phyloP scores from a whole-genome alignment of 2,329 filamentous ascomycete genomes.

The Clarireedia homoeocarpa region DNA sequence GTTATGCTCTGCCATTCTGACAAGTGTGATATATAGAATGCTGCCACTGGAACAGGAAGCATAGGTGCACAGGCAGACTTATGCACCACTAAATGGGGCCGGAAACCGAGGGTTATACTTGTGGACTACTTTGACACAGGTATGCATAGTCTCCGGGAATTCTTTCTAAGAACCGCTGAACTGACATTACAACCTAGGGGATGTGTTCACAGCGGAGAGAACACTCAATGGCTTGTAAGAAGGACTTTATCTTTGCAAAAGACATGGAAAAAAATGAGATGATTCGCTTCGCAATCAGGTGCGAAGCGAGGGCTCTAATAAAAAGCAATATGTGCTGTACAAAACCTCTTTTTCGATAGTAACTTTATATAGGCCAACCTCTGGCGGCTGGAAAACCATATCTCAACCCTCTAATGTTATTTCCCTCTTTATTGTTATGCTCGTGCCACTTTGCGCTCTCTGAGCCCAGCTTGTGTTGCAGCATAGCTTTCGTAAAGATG shows the following conservation, averaged over 20 bases:
- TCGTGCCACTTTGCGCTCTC: no score
- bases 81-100: constrained; percentile 38
- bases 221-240: constrained; percentile 20
- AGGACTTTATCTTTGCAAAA: background rate
- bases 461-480: no score
- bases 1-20: background rate
- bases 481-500: no score
- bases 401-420: no score
- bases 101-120: constrained; percentile 45
- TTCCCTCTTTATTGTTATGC: no score
- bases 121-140: constrained; percentile 51
- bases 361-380: background rate
- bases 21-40: background rate
- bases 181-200: constrained; percentile 14
- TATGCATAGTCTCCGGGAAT: background rate
- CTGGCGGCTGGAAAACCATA: no score
- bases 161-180: background rate
- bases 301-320: no score
- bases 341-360: background rate
- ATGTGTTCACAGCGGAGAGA: constrained; percentile 26
- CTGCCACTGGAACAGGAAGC: constrained; percentile 40
- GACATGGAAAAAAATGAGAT: background rate
- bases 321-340: background rate
- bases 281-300: background rate
- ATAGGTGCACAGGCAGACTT: constrained; percentile 42